Base-by-base conservation (phyloP, 2,329 filamentous ascomycete species). In the Colletotrichum coccodes region DNA sequence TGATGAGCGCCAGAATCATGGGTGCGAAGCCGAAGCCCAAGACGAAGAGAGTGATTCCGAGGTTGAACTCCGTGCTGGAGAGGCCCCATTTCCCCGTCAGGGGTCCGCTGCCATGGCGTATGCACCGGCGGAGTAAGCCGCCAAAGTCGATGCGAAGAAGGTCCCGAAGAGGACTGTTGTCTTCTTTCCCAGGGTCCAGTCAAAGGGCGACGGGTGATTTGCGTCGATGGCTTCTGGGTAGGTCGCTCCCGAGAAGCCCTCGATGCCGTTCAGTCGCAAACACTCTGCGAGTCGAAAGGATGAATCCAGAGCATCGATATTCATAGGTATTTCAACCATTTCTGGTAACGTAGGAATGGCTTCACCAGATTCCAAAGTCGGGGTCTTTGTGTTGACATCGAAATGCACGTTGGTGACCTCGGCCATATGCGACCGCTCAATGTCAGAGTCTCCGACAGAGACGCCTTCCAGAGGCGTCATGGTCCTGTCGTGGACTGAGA, bases 1-100 rank as follows among this genome's bases (percentile, higher is more conserved):
- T 90, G 64, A 92, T 89, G 0, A 91, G 90, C 0, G 91, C 91
- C 1, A 92, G 81, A 3, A 91, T 80, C 90, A 93, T 92, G 0
- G 91, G 91, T 0, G 90, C 87, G 53, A 91, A 78, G 1, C 83
- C 90, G 72, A 93, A 94, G 0, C 90, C 90, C 50, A 81, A 75
- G 6, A 89, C 90, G 77, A 91, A 93, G 0, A 85, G 79, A 0
- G 90, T 91, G 52, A 92, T 88, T 28, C 89, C 89, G 3, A 88
- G 79, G 18, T 89, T 84, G 56, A 86, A 86, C 3, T 87, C 87
- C 6, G 89, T 85, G 23, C 79, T 75, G 36, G 86, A 86, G 8
- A 92, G 80, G 9, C 83, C 73, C 89, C 90, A 93, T 75, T 87
- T 80, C 4, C 78, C 73, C 2, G 78, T 82, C 79, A 92, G 83